Evolutionary conservation across 2,329 filamentous ascomycete genomes (phyloP).

Genomic region (Aspergillus brunneoviolaceus): DNA sequence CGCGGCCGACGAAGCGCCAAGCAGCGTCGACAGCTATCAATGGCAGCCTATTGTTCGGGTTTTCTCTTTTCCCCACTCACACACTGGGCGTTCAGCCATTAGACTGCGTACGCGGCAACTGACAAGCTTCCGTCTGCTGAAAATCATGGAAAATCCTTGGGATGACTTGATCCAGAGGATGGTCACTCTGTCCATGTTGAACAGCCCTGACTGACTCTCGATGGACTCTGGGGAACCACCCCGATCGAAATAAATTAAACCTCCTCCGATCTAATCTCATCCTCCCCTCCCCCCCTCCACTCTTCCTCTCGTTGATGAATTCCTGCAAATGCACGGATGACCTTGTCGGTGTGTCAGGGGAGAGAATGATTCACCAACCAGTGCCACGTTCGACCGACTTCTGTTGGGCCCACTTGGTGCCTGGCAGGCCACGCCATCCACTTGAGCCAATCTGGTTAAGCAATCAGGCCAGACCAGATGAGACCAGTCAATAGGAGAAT

Average conservation of each 20-base stretch:
- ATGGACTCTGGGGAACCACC: not conserved
- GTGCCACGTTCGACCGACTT: not conserved
- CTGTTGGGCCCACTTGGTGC: not conserved
- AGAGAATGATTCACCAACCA: not conserved
- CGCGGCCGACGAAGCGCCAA: not conserved
- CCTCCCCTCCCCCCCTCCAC: too few relatives aligned
- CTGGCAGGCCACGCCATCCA: not conserved
- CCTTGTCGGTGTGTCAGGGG: not conserved
- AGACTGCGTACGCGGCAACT: not conserved
- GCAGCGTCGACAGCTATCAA: not conserved
- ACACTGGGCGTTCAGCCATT: not conserved
- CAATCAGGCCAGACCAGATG: not conserved
- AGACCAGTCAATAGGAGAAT: not conserved
- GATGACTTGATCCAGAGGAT: too few relatives aligned
- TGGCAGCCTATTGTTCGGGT: not conserved
- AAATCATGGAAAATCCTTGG: too few relatives aligned
- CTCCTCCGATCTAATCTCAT: not conserved
- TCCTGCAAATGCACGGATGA: too few relatives aligned
- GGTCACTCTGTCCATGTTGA: too few relatives aligned
- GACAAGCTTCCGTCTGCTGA: not conserved
- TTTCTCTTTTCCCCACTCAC: not conserved
- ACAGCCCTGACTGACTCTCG: not conserved
- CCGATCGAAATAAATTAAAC: not conserved
- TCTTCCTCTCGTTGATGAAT: too few relatives aligned
- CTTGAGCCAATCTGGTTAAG: not conserved